Base-by-base conservation (phyloP, 768 basidiomycete genomes). In the Naematelia aurantialba region DNA sequence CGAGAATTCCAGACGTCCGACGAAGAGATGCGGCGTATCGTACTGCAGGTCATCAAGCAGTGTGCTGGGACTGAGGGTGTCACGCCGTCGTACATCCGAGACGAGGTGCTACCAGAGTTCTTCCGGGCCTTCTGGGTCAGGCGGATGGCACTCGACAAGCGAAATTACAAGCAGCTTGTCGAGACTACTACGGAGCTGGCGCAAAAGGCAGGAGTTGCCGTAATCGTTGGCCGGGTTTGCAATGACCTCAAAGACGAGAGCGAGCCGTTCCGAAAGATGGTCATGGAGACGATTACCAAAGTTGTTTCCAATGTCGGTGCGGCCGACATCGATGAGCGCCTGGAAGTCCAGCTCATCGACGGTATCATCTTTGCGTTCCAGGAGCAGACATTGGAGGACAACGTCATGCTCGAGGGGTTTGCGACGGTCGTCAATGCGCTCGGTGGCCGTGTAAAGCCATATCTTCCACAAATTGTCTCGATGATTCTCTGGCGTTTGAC, bases 21-120 rank as follows among this genome's bases (percentile, higher is more conserved):
- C 76, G 96, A 99, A 78, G 96, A 99, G 81, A 99, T 99, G 96
- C 94, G 98, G 84, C 96, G 98, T 83, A 98, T 98, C 66, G 96
- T 99, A 4, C 80, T 99, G 52, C 98, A 98, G 78, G 96, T 99
- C 57, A 93, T 98, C 69, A 96, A 98, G 79, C 96, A 98, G 77
- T 98, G 96, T 72, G 91, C 96, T 29, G 90, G 91, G 8, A 99
- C 96, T 1, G 96, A 99, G 75, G 96, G 96, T 80, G 96, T 99
- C 34, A 91, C 91, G 0, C 85, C 96, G 2, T 83, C 85, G 42
- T 99, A 97, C 77, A 96, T 99, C 75, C 94, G 91, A 72, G 87
- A 93, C 67, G 96, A 99, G 72, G 97, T 99, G 56, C 83, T 98
- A 4, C 96, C 96, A 22, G 96, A 99, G 79, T 98, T 98, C 79